Evolutionary conservation across 169 alveolate genomes (phyloP), one percentile per base, ranked within the genome.

Genomic region (Babesia divergens): DNA sequence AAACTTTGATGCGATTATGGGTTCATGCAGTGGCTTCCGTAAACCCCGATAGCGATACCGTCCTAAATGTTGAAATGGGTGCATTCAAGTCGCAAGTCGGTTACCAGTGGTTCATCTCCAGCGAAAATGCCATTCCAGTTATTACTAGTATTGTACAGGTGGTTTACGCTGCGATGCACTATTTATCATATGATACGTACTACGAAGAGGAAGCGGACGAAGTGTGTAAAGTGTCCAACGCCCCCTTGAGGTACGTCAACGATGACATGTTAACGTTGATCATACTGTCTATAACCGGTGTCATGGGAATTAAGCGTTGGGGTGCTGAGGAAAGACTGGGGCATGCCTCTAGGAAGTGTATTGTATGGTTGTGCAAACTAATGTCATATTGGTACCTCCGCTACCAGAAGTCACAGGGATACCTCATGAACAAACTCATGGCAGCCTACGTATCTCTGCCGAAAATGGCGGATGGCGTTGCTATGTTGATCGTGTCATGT

Each of bases 341-440:
- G 26, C 52, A 35, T 6, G 35, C 59, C 14, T 62, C 72, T 3
- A 40, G 42, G 35, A 32, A 47, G 24, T 67, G 77, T 44, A 26
- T 65, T 35, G 29, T 13, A n/a, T 49, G 62, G 69, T 51, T 77
- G 42, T 35, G 54, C 31, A 51, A 46, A 32, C 50, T 77, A 35
- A 67, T 65, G 46, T 66, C 65, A 24, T 77, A 77, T 51, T 77
- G 86, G 86, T 77, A 52, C 31, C 43, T 32, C 46, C 59, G 86
- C 32, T 77, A 43, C 46, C 64, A 77, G 53, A 44, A 37, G 54
- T 77, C 86, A 11, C 62, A 74, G 18, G 72, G 72, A 32, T 67
- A 77, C 53, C 47, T 77, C 9, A 47, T 77, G 62, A 77, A 77
- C 75, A 31, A 68, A n/a, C 50, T 77, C 42, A 77, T 77, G 82